phyloP scores from a whole-genome alignment of 441 rosid species.

The Metrosideros polymorpha region DNA sequence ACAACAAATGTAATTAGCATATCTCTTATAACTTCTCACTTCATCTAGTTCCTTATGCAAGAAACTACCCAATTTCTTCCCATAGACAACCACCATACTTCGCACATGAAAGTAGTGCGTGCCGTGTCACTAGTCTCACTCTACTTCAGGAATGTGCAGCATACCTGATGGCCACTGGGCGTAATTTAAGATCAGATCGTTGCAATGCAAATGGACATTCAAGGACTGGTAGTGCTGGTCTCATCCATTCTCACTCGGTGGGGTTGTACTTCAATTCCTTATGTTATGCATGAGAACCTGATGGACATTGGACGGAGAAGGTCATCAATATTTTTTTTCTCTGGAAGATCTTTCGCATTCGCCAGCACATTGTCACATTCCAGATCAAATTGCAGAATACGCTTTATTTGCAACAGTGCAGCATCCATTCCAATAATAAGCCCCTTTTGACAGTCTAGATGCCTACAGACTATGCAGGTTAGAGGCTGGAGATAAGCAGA shows the following conservation, averaged over 20 bases:
- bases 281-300: not conserved
- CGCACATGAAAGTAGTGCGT: not conserved
- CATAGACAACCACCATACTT: not conserved
- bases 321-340: not conserved
- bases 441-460: constrained; percentile 42
- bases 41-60: not conserved
- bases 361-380: constrained; percentile 63
- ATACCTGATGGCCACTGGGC: not conserved
- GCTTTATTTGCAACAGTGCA: constrained; percentile 56
- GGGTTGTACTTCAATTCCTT: not conserved
- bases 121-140: not conserved
- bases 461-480: constrained; percentile 12
- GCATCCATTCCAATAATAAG: constrained; percentile 63
- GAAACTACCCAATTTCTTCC: not conserved
- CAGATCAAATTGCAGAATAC: constrained; percentile 61
- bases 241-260: not conserved
- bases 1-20: not conserved
- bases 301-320: not conserved
- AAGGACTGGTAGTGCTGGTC: not conserved
- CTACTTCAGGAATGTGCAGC: not conserved
- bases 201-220: not conserved
- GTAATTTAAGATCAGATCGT: not conserved
- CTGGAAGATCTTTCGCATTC: constrained; percentile 48
- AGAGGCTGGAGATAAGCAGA: not conserved
- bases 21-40: not conserved